A percentile compares a stretch with the other conserved stretches of the same genome.
Evolutionary conservation across 495 filamentous ascomycete species (phyloP).

Genomic region (Trichoderma virens): DNA sequence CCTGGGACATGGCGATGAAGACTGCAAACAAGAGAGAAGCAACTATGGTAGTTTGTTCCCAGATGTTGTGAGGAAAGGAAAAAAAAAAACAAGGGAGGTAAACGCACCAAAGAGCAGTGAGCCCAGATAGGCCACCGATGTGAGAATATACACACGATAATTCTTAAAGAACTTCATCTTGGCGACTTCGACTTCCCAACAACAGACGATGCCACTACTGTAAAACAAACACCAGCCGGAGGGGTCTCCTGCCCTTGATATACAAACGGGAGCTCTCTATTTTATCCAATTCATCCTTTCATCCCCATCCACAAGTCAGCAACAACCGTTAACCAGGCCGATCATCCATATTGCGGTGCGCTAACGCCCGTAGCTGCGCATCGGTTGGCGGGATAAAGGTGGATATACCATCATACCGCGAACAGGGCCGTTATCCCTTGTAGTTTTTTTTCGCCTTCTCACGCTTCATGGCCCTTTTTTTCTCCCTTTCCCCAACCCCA

Average conservation of each 20-base stretch:
- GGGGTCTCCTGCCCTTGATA: background rate
- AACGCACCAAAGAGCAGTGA: slow-evolving; percentile 45
- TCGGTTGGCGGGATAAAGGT: background rate
- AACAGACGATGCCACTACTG: background rate
- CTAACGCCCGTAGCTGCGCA: background rate
- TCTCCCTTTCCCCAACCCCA: background rate
- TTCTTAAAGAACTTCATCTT: slow-evolving; percentile 36
- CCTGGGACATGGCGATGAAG: background rate
- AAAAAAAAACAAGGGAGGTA: slow-evolving; percentile 4
- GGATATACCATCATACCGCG: background rate
- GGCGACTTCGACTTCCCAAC: background rate
- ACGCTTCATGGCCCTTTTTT: background rate
- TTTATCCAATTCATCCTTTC: background rate
- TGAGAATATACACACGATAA: slow-evolving; percentile 47
- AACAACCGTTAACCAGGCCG: background rate
- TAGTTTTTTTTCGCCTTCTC: background rate
- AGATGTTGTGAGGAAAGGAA: too few relatives aligned
- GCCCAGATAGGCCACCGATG: slow-evolving; percentile 45
- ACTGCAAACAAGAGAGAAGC: too few relatives aligned
- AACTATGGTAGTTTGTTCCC: too few relatives aligned
- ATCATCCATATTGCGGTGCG: background rate
- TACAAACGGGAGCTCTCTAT: background rate
- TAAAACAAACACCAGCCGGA: background rate
- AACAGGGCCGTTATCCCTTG: background rate
- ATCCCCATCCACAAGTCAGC: background rate